Percentiles rank a stretch among this genome's conserved stretches.
Conservation (phyloP, 305 asterid genomes). For the Ilex paraguariensis region DNA sequence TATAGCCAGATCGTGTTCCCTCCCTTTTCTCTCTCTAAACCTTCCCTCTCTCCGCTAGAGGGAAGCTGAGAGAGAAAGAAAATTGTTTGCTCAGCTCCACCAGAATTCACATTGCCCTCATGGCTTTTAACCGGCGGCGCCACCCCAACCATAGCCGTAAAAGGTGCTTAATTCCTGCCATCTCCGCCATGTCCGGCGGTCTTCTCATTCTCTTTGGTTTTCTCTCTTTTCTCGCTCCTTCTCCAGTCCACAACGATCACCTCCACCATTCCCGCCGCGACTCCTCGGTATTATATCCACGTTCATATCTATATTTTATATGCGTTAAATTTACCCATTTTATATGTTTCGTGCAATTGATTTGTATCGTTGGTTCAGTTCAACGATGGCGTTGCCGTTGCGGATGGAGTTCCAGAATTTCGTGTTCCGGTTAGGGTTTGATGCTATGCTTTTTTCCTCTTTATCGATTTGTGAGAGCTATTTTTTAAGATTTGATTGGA, state of each 20-base stretch:
- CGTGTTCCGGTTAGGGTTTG: constrained; percentile 48
- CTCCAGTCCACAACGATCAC: constrained; percentile 46
- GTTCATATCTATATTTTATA: background rate
- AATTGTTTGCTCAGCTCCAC: too few relatives aligned
- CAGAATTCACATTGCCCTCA: constrained; percentile 7
- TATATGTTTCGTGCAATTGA: constrained; percentile 5
- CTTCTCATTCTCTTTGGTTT: constrained; percentile 50
- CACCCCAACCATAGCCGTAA: constrained; percentile 45
- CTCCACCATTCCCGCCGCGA: constrained; percentile 30
- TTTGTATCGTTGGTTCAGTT: constrained; percentile 23
- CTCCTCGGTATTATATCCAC: constrained; percentile 17
- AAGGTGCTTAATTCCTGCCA: constrained; percentile 35
- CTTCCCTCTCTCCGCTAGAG: too few relatives aligned
- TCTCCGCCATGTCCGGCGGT: constrained; percentile 27
- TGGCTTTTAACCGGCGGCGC: constrained; percentile 86
- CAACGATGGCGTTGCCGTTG: constrained; percentile 19
- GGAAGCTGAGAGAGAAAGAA: too few relatives aligned
- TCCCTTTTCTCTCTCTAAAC: too few relatives aligned
- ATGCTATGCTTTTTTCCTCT: constrained; percentile 1
- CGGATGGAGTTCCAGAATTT: constrained; percentile 17
- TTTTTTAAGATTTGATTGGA: constrained; percentile 18
- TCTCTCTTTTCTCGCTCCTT: constrained; percentile 64
- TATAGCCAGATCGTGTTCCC: too few relatives aligned
- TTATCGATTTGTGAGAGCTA: constrained; percentile 4
- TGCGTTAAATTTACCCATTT: background rate